Percentiles rank a stretch among this genome's conserved stretches.
Evolutionary conservation across 352 stramenopile species (phyloP).

Genomic region (Globisporangium irregulare): DNA sequence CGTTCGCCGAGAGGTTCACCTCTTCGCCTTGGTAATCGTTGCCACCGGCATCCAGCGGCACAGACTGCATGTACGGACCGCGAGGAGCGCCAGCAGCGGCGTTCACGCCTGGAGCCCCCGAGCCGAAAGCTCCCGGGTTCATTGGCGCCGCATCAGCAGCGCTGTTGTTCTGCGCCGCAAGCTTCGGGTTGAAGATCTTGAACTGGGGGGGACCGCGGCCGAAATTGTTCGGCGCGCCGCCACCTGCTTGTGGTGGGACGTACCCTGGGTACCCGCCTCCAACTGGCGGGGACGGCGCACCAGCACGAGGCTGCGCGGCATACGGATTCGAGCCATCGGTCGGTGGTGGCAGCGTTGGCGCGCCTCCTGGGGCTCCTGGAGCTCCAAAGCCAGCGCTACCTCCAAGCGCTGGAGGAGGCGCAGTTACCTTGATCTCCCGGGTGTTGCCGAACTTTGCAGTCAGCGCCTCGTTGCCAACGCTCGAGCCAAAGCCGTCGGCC

Average conservation of each 20-base stretch:
- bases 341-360: constrained; percentile 14
- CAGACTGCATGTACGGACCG: constrained; percentile 20
- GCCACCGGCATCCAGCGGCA: constrained; percentile 33
- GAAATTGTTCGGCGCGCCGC: constrained; percentile 10
- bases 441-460: constrained; percentile 90
- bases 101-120: constrained; percentile 14
- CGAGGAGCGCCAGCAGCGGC: constrained; percentile 3
- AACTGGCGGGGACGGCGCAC: constrained; percentile 17
- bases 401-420: constrained; percentile 49
- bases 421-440: constrained; percentile 73
- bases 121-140: constrained; percentile 26
- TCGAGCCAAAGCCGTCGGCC: constrained; percentile 86
- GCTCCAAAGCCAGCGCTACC: constrained; percentile 2
- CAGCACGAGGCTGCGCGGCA: constrained; percentile 30
- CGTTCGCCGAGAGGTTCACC: constrained; percentile 71
- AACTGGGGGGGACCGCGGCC: constrained; percentile 61
- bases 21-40: constrained; percentile 37
- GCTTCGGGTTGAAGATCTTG: constrained; percentile 87
- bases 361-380: not conserved
- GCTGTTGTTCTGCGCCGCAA: constrained; percentile 33
- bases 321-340: constrained; percentile 56
- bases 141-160: constrained; percentile 16
- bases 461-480: constrained; percentile 85
- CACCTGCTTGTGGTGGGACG: constrained; percentile 10
- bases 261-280: constrained; percentile 36